These are phyloP conservation scores for Tetracladium maxilliforme DNA, from an alignment of 2,329 filamentous ascomycete genomes.

Conservation along the genomic window DNA sequence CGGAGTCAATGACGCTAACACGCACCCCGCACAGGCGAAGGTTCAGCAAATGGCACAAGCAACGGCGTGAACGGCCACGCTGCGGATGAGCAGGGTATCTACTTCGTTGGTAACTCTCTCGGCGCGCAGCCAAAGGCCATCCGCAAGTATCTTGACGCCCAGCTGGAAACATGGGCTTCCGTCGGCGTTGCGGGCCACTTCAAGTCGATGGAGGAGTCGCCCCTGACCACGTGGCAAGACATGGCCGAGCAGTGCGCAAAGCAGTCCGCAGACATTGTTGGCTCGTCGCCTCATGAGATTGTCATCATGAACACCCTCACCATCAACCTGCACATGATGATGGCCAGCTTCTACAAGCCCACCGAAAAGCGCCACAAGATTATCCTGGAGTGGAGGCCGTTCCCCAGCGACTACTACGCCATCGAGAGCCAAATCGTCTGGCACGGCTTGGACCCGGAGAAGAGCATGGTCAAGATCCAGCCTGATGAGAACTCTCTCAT, in stretches of 20 bases:
- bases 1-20: background rate
- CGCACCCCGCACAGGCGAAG: background rate
- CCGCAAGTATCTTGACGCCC: constrained; percentile 49
- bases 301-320: constrained; percentile 82
- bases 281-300: constrained; percentile 57
- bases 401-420: constrained; percentile 79
- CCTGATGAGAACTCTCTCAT: constrained; percentile 52
- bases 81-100: constrained; percentile 41
- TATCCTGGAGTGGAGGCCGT: constrained; percentile 67
- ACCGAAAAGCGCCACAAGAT: constrained; percentile 47
- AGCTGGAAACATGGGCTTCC: constrained; percentile 71
- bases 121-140: constrained; percentile 67
- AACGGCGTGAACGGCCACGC: constrained; percentile 13
- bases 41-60: constrained; percentile 11
- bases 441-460: constrained; percentile 50
- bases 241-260: constrained; percentile 61
- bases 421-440: constrained; percentile 66
- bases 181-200: constrained; percentile 83
- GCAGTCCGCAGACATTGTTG: constrained; percentile 60
- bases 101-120: constrained; percentile 83
- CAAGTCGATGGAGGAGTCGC: constrained; percentile 48
- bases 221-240: constrained; percentile 60
- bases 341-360: constrained; percentile 57
- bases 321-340: constrained; percentile 51
- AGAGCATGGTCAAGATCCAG: constrained; percentile 61